These are phyloP conservation scores for Paraconiothyrium sp. DNA, from an alignment of 2,329 filamentous ascomycete genomes.

Conservation along the genomic window DNA sequence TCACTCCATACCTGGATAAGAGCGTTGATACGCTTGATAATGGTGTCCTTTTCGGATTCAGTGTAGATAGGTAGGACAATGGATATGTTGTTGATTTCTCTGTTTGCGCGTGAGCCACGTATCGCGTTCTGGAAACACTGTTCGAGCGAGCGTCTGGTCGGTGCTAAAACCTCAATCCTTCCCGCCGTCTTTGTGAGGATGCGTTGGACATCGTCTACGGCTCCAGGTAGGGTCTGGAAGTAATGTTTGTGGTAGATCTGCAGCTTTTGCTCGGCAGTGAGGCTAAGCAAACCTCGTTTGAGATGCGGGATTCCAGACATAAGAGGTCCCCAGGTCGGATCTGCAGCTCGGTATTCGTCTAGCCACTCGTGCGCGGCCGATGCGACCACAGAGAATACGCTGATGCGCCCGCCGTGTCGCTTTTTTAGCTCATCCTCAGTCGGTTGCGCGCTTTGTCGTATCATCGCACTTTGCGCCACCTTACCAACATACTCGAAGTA, in stretches of 20 bases:
- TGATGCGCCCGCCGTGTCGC: neutral
- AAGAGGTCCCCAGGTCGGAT: neutral
- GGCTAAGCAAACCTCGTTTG: neutral
- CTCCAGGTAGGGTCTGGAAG: neutral
- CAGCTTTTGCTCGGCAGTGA: neutral
- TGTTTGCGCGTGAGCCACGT: neutral
- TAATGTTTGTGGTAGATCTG: neutral
- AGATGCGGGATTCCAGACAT: slow-evolving; percentile 4
- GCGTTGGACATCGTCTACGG: neutral
- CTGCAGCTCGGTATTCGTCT: neutral
- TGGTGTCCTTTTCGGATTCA: neutral
- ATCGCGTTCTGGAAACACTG: neutral
- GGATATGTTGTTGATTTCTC: neutral
- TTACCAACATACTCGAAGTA: too few species aligned
- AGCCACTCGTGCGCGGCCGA: neutral
- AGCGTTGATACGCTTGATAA: neutral
- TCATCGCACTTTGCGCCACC: too few species aligned
- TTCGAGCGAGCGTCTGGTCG: neutral
- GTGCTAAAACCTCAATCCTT: neutral
- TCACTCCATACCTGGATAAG: neutral
- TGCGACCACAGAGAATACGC: neutral
- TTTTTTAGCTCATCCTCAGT: neutral
- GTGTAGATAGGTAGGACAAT: neutral
- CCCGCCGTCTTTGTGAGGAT: neutral
- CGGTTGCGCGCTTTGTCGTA: too few species aligned